Evolutionary conservation across 805 yeast genomes (phyloP), one percentile per base, ranked within the genome.

Genomic region (Candida rishiriensis): DNA sequence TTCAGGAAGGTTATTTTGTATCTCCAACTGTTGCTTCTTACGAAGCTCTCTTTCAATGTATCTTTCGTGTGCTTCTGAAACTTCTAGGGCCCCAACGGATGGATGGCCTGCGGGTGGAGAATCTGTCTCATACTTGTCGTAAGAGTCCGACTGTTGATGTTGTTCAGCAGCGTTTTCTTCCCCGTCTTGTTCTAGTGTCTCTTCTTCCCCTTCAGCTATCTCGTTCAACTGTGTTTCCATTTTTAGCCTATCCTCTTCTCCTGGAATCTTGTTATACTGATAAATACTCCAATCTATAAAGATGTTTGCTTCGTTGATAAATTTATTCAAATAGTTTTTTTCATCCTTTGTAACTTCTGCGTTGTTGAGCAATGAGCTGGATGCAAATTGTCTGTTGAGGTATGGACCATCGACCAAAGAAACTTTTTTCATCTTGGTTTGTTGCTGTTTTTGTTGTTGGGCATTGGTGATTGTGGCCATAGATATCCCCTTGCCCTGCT

Each of bases 201-300:
- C 48, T 13, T 9, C 34, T 6, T 40, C 35, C 6, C 18, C n/a
- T n/a, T 41, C 42, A 13, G 36, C 39, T 34, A 18, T 17, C 21
- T 50, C 50, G 10, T 35, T 29, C 9, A 34, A 18, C 16, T 41
- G 33, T n/a, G 38, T 38, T 30, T 41, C 40, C 14, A 26, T 41
- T 21, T 43, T 50, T 39, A 49, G 14, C 48, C 65, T 46, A 47
- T 49, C 41, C 18, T 52, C 56, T 35, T 78, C 73, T 31, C 79
- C 83, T 0, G 88, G 91, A 4, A 84, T 78, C 16, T 78, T 75
- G 11, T 64, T 51, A 47, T 75, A 81, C 6, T 66, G 59, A 7
- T 71, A 73, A 16, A 76, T 67, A 13, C 83, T 73, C 88, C 89
- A 83, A 51, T 82, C 86, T 35, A 78, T 66, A 17, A 61, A 59